A percentile compares a stretch with the other conserved stretches of the same genome.
phyloP scores from a whole-genome alignment of 257 asterid genomes.

The Primulina tabacum region DNA sequence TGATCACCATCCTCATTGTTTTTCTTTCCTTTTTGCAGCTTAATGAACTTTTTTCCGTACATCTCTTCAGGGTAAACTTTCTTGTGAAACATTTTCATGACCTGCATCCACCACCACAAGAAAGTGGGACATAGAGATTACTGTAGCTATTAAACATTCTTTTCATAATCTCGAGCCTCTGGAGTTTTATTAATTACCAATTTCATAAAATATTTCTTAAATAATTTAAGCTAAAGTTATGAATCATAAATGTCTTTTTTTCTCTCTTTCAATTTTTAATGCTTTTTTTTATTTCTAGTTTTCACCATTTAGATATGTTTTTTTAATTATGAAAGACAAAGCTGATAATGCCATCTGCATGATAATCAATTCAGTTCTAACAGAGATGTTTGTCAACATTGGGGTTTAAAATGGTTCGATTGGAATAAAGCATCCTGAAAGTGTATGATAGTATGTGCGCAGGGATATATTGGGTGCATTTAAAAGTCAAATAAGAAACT shows the following conservation, averaged over 20 bases:
- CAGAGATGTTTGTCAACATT: neutral
- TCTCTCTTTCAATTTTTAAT: constrained; percentile 3
- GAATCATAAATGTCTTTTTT: constrained; percentile 5
- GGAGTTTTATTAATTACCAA: constrained; percentile 23
- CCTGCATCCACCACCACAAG: constrained; percentile 37
- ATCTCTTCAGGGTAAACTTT: constrained; percentile 49
- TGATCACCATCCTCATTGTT: constrained; percentile 21
- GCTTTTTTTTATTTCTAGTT: constrained; percentile 1
- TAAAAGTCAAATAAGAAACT: constrained; percentile 5
- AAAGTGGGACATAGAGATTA: constrained; percentile 16
- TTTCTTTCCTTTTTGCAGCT: constrained; percentile 30
- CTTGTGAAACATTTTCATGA: constrained; percentile 37
- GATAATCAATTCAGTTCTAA: constrained; percentile 3
- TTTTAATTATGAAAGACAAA: constrained; percentile 1
- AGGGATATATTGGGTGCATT: constrained; percentile 7
- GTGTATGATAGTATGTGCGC: neutral
- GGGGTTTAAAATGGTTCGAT: constrained; percentile 12
- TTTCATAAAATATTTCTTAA: constrained; percentile 5
- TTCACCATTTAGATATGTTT: constrained; percentile 1
- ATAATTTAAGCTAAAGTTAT: constrained; percentile 5
- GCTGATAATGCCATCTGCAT: constrained; percentile 11
- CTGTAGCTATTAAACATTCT: neutral
- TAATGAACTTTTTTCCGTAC: constrained; percentile 27
- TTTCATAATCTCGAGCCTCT: constrained; percentile 3
- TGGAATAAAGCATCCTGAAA: constrained; percentile 11